Conservation (phyloP, 1,284 basidiomycete species). For the Trichosporon sp. region DNA sequence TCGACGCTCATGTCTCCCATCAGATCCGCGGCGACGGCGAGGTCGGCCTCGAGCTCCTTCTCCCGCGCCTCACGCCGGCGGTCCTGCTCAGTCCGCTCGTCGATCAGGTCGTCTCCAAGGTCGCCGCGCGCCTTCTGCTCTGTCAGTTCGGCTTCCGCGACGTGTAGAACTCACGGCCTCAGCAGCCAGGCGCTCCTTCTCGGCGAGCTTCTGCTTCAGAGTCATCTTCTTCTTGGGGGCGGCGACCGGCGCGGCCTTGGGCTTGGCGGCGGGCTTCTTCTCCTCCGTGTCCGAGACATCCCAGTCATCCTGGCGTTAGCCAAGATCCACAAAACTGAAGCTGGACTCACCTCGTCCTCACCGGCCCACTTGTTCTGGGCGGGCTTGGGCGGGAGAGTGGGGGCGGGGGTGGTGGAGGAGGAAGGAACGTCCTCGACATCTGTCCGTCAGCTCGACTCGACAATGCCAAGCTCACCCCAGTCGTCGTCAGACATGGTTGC, state of each 20-base stretch:
- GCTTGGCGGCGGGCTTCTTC: slow-evolving; percentile 51
- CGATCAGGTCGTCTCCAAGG: slow-evolving; percentile 71
- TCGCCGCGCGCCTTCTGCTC: slow-evolving; percentile 21
- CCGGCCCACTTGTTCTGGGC: slow-evolving; percentile 65
- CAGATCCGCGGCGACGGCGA: slow-evolving; percentile 73
- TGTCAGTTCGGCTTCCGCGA: neutral
- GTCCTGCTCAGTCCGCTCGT: slow-evolving; percentile 61
- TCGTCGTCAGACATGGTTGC: slow-evolving; percentile 40
- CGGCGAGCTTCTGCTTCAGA: slow-evolving; percentile 79
- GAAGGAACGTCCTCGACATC: slow-evolving; percentile 53
- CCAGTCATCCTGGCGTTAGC: slow-evolving; percentile 72
- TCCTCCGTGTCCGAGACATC: slow-evolving; percentile 76
- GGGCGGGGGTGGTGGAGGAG: slow-evolving; percentile 50
- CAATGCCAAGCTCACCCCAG: slow-evolving; percentile 32
- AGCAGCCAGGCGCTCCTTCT: slow-evolving; percentile 60
- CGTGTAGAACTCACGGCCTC: slow-evolving; percentile 50
- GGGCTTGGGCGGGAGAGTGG: slow-evolving; percentile 48
- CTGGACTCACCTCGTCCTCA: slow-evolving; percentile 64
- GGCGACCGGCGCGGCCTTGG: slow-evolving; percentile 54
- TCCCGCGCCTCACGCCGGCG: slow-evolving; percentile 70
- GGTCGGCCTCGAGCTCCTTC: slow-evolving; percentile 74
- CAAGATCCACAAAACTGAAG: neutral
- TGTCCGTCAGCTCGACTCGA: slow-evolving; percentile 14
- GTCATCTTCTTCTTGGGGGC: slow-evolving; percentile 85
- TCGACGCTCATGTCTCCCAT: slow-evolving; percentile 60